Evolutionary conservation across 2,329 filamentous ascomycete species (phyloP).

Genomic region (Pleomassaria siparia): DNA sequence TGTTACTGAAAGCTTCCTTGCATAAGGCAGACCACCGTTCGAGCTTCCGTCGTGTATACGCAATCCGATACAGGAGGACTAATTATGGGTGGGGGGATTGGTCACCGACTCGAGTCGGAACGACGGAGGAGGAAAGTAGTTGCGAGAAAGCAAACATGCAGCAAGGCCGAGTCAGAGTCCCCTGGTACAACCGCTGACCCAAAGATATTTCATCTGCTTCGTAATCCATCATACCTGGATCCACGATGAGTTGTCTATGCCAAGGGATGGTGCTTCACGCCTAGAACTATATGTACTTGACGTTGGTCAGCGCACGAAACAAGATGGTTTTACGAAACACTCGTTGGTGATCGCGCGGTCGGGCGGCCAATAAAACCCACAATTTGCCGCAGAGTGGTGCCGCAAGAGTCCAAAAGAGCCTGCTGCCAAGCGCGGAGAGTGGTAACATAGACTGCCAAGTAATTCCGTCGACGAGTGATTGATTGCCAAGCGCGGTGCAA

Average conservation of each 20-base stretch:
- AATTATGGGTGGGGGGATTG: too few relatives aligned
- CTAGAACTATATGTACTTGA: constrained; percentile 7
- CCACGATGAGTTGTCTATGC: constrained; percentile 15
- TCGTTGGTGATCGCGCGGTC: neutral
- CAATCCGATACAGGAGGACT: neutral
- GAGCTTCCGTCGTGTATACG: neutral
- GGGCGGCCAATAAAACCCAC: neutral
- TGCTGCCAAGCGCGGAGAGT: constrained; percentile 21
- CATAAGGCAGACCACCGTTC: neutral
- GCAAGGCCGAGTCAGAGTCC: neutral
- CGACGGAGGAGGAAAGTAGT: neutral
- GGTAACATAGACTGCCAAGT: constrained; percentile 11
- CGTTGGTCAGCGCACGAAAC: constrained; percentile 2
- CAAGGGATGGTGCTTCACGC: constrained; percentile 13
- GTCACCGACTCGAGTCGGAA: too few relatives aligned
- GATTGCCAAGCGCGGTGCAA: constrained; percentile 18
- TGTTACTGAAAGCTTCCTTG: neutral
- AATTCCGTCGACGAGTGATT: constrained; percentile 10
- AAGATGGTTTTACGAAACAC: neutral
- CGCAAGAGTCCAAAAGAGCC: neutral
- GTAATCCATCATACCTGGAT: constrained; percentile 3
- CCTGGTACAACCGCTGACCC: neutral
- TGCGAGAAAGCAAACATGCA: neutral
- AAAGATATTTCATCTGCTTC: neutral
- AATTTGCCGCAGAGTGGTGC: neutral